Percentiles rank a stretch among this genome's conserved stretches.
These are phyloP conservation scores for Nitzschia sp. DNA, from an alignment of 108 stramenopile genomes.

Conservation along the genomic window DNA sequence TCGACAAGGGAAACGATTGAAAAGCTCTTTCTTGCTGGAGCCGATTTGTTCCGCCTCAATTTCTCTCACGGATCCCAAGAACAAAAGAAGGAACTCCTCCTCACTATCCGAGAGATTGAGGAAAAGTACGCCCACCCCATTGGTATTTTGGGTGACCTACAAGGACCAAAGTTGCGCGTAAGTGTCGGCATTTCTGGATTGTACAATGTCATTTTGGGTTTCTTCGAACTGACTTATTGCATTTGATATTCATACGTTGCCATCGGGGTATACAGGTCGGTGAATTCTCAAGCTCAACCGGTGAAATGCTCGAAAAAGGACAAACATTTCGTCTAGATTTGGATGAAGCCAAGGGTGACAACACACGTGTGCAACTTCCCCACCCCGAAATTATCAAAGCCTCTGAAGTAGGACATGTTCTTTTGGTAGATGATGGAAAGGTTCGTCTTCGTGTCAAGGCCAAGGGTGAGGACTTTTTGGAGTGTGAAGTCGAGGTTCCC, in stretches of 20 bases:
- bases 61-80: conserved; percentile 93
- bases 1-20: conserved; percentile 88
- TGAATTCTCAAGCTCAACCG: conserved; percentile 72
- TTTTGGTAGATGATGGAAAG: conserved; percentile 95
- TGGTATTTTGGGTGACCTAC: conserved; percentile 91
- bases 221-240: neutral
- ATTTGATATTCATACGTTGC: neutral
- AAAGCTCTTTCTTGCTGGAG: conserved; percentile 90
- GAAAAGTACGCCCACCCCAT: conserved; percentile 94
- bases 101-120: conserved; percentile 81
- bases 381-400: conserved; percentile 94
- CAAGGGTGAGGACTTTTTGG: conserved; percentile 79
- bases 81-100: conserved; percentile 89
- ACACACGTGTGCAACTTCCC: conserved; percentile 82
- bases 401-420: conserved; percentile 80
- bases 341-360: conserved; percentile 78
- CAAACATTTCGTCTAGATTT: conserved; percentile 89
- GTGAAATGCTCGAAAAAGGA: conserved; percentile 71
- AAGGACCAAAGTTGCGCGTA: conserved; percentile 93
- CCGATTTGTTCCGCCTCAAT: conserved; percentile 94
- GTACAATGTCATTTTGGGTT: neutral
- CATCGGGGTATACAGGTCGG: conserved; percentile 50
- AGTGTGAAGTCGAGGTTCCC: conserved; percentile 84
- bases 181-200: conserved; percentile 1
- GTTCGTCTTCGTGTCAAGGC: conserved; percentile 83